phyloP scores from a whole-genome alignment of 495 filamentous ascomycete genomes.

The Acidiella bohemica region DNA sequence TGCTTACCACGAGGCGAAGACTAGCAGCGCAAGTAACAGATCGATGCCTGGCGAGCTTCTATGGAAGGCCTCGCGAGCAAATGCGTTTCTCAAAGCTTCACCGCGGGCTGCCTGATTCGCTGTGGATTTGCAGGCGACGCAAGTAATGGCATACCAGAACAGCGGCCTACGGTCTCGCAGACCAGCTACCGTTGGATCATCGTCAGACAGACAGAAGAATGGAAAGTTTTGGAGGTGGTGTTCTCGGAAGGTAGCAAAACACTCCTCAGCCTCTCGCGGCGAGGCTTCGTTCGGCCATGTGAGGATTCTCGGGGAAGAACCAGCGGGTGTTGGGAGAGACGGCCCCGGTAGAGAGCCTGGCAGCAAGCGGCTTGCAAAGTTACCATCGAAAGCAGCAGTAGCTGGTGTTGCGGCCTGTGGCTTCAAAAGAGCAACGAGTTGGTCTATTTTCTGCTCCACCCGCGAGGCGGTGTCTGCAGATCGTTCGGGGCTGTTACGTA shows the following conservation, averaged over 20 bases:
- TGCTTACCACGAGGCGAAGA: conserved; percentile 35
- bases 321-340: not conserved
- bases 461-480: not conserved
- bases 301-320: not conserved
- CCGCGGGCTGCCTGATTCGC: not conserved
- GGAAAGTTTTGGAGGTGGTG: not conserved
- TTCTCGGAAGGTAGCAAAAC: conserved; percentile 1
- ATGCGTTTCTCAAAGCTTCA: not conserved
- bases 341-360: not conserved
- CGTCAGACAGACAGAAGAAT: not conserved
- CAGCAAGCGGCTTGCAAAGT: not conserved
- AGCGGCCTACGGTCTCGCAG: conserved; percentile 1
- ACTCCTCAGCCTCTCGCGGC: conserved; percentile 2
- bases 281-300: not conserved
- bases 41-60: conserved; percentile 36
- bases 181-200: not conserved
- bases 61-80: conserved; percentile 32
- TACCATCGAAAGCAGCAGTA: not conserved
- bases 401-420: not conserved
- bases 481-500: not conserved
- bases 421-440: conserved; percentile 1
- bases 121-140: not conserved
- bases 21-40: conserved; percentile 39
- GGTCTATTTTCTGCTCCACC: conserved; percentile 6
- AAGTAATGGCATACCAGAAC: conserved; percentile 1